phyloP scores from a whole-genome alignment of 1,284 basidiomycete species.

The Ceratobasidium sp. region DNA sequence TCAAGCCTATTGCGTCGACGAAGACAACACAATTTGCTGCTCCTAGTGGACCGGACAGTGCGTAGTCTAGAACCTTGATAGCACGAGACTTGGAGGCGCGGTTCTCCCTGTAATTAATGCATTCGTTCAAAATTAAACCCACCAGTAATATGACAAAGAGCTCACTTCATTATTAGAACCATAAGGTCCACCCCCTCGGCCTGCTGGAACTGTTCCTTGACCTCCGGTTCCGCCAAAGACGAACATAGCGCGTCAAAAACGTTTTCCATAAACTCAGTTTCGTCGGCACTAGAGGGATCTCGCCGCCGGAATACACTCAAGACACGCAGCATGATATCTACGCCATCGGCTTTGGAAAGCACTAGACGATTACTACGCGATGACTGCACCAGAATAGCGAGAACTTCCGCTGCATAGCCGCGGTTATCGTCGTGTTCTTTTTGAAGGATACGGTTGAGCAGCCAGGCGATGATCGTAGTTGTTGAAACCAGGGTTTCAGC shows the following conservation, averaged over 20 bases:
- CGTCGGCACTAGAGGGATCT: slow-evolving; percentile 87
- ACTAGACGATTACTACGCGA: slow-evolving; percentile 71
- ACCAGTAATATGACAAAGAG: slow-evolving; percentile 45
- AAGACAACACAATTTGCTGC: slow-evolving; percentile 83
- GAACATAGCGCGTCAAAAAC: slow-evolving; percentile 91
- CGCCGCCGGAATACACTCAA: slow-evolving; percentile 87
- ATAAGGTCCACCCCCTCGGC: slow-evolving; percentile 96
- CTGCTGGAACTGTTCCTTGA: slow-evolving; percentile 85
- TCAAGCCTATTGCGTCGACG: slow-evolving; percentile 87
- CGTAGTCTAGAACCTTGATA: slow-evolving; percentile 92
- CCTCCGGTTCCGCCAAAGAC: slow-evolving; percentile 74
- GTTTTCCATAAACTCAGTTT: slow-evolving; percentile 98
- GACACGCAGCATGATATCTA: slow-evolving; percentile 81
- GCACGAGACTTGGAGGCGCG: slow-evolving; percentile 77
- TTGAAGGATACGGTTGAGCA: slow-evolving; percentile 79
- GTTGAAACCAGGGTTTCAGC: slow-evolving; percentile 75
- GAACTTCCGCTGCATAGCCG: slow-evolving; percentile 86
- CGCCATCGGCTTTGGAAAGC: slow-evolving; percentile 75
- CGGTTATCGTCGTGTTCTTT: slow-evolving; percentile 86
- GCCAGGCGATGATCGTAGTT: slow-evolving; percentile 82
- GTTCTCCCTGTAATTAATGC: slow-evolving; percentile 71
- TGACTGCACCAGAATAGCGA: slow-evolving; percentile 88
- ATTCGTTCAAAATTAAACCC: not conserved
- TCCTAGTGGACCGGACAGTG: slow-evolving; percentile 84
- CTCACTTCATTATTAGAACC: slow-evolving; percentile 94